These are phyloP conservation scores for Suillus lakei DNA, from an alignment of 768 basidiomycete species.

Conservation along the genomic window DNA sequence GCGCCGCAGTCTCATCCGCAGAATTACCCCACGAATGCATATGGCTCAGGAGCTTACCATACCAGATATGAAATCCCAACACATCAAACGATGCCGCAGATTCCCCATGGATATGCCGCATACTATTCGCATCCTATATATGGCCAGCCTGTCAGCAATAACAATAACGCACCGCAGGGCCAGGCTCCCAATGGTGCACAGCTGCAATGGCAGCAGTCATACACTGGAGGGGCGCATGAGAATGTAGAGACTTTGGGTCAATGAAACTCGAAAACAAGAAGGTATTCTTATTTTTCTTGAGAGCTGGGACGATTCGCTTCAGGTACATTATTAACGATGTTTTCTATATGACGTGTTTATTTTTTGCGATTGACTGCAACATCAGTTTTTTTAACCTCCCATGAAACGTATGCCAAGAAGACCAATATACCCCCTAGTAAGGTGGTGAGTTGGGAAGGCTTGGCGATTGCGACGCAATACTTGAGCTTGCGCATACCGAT, in stretches of 20 bases:
- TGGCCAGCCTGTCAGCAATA: constrained; percentile 6
- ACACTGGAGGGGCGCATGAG: constrained; percentile 23
- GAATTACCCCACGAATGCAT: constrained; percentile 23
- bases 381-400: neutral
- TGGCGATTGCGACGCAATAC: neutral
- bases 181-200: constrained; percentile 30
- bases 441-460: neutral
- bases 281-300: neutral
- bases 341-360: neutral
- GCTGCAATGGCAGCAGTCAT: constrained; percentile 42
- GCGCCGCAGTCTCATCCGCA: constrained; percentile 21
- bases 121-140: constrained; percentile 9
- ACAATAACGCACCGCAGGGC: neutral
- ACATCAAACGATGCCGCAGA: constrained; percentile 24
- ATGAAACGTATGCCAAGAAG: neutral
- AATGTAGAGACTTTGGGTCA: no score
- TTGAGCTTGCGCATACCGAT: neutral
- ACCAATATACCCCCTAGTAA: neutral
- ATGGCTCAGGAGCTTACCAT: constrained; percentile 35
- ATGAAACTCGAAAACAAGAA: neutral
- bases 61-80: constrained; percentile 23
- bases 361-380: neutral
- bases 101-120: constrained; percentile 11
- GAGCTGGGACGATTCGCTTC: neutral
- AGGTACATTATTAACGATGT: neutral